Evolutionary conservation across 257 asterid species (phyloP).

Genomic region (Solanum peruvianum): DNA sequence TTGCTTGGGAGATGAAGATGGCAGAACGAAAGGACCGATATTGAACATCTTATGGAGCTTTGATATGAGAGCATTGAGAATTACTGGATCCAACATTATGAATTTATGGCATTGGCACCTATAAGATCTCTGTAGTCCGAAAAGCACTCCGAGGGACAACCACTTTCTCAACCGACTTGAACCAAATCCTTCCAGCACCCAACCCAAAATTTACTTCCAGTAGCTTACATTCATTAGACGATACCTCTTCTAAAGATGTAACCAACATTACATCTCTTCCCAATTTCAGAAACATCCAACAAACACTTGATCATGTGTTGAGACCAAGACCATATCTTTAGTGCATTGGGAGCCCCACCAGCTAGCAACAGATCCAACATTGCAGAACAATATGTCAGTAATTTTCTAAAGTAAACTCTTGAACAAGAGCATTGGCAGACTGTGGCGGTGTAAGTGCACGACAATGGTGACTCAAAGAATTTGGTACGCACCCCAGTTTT

Average conservation of each 20-base stretch:
- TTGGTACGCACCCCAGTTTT: conserved; percentile 80
- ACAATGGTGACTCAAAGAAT: conserved; percentile 10
- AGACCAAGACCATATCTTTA: not conserved
- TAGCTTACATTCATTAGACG: not conserved
- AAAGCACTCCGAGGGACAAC: not conserved
- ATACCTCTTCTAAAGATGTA: not conserved
- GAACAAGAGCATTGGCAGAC: not conserved
- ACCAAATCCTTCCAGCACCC: not conserved
- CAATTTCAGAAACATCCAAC: not conserved
- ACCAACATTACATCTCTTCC: not conserved
- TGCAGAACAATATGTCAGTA: not conserved
- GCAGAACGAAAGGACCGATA: not conserved
- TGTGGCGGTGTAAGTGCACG: not conserved
- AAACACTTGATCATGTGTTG: not conserved
- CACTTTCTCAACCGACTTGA: not conserved
- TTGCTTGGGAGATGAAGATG: not conserved
- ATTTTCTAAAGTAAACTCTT: too few species aligned
- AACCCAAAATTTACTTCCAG: not conserved
- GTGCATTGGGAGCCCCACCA: not conserved
- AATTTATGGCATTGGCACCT: not conserved
- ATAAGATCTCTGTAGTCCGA: not conserved
- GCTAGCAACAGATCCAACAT: not conserved
- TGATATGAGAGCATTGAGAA: not conserved
- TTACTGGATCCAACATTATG: not conserved
- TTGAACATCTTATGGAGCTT: not conserved